These are phyloP conservation scores for Aspergillus taichungensis DNA, from an alignment of 495 filamentous ascomycete genomes.

Conservation along the genomic window DNA sequence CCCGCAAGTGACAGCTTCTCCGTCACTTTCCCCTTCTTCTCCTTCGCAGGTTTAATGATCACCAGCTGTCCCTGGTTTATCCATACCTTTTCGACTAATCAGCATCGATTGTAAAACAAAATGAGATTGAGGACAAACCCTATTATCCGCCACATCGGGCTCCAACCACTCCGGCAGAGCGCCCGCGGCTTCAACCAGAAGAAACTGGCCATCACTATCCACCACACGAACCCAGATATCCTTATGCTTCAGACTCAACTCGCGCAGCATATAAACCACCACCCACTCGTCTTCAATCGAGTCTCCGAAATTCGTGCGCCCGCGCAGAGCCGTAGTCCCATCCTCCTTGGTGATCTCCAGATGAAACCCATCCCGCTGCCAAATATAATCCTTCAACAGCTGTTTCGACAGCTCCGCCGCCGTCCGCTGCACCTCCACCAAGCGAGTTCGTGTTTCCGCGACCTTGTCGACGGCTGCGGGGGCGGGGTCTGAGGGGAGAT, in stretches of 20 bases:
- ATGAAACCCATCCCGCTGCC: slow-evolving; percentile 77
- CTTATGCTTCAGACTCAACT: slow-evolving; percentile 62
- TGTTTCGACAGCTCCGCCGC: slow-evolving; percentile 72
- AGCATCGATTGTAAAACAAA: not conserved
- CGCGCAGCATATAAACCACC: slow-evolving; percentile 81
- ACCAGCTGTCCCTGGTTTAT: slow-evolving; percentile 63
- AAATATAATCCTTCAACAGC: slow-evolving; percentile 77
- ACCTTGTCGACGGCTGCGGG: slow-evolving; percentile 38
- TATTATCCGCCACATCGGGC: slow-evolving; percentile 79
- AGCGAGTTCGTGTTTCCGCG: slow-evolving; percentile 44
- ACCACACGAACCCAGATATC: slow-evolving; percentile 73
- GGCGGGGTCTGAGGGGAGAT: slow-evolving; percentile 43
- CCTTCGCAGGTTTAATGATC: slow-evolving; percentile 55
- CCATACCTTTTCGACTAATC: slow-evolving; percentile 49
- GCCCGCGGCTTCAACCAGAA: slow-evolving; percentile 89
- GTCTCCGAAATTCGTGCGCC: slow-evolving; percentile 79
- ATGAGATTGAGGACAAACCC: slow-evolving; percentile 29
- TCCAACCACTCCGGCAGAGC: slow-evolving; percentile 83
- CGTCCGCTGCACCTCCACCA: slow-evolving; percentile 61
- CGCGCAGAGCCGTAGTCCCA: slow-evolving; percentile 51
- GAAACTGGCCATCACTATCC: slow-evolving; percentile 90
- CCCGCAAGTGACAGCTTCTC: slow-evolving; percentile 48
- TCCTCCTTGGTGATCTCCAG: slow-evolving; percentile 53
- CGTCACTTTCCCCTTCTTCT: slow-evolving; percentile 25
- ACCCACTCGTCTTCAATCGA: slow-evolving; percentile 97